phyloP scores from a whole-genome alignment of 2,329 filamentous ascomycete genomes.

The Paracamarosporium sp. region DNA sequence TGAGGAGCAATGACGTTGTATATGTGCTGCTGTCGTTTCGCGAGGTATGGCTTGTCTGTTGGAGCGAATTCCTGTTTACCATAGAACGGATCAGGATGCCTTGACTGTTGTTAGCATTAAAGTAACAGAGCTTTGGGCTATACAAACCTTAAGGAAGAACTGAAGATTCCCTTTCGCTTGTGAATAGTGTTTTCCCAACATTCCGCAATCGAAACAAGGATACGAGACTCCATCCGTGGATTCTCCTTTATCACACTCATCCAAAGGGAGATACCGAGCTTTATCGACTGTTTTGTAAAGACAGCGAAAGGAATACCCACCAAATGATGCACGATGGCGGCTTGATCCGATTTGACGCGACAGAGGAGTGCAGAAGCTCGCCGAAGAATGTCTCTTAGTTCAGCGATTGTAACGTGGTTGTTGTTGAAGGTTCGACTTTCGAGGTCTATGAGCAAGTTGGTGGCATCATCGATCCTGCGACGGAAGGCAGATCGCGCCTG shows the following conservation, averaged over 20 bases:
- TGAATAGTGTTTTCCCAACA: slow-evolving; percentile 89
- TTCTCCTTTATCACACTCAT: slow-evolving; percentile 97
- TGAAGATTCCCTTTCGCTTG: slow-evolving; percentile 82
- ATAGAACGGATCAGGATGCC: slow-evolving; percentile 85
- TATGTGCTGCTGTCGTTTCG: slow-evolving; percentile 77
- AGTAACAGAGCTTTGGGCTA: neutral
- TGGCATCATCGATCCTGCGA: slow-evolving; percentile 58
- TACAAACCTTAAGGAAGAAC: slow-evolving; percentile 67
- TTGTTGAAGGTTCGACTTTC: slow-evolving; percentile 73
- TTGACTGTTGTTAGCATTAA: slow-evolving; percentile 40
- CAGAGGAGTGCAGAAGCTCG: slow-evolving; percentile 88
- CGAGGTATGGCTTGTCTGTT: slow-evolving; percentile 77
- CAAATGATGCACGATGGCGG: slow-evolving; percentile 81
- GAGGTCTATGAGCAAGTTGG: slow-evolving; percentile 71
- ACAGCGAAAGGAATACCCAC: slow-evolving; percentile 92
- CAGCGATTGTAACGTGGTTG: slow-evolving; percentile 72
- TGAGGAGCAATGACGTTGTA: slow-evolving; percentile 89
- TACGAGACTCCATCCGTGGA: slow-evolving; percentile 81
- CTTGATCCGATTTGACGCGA: slow-evolving; percentile 75
- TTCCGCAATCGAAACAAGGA: slow-evolving; percentile 85
- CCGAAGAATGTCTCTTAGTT: slow-evolving; percentile 81
- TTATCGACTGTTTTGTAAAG: slow-evolving; percentile 94
- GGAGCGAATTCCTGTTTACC: slow-evolving; percentile 91
- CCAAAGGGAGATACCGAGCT: slow-evolving; percentile 94
- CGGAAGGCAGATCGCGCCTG: slow-evolving; percentile 30